These are phyloP conservation scores for Calonectria pseudoreteaudii DNA, from an alignment of 2,329 filamentous ascomycete species.

Conservation along the genomic window DNA sequence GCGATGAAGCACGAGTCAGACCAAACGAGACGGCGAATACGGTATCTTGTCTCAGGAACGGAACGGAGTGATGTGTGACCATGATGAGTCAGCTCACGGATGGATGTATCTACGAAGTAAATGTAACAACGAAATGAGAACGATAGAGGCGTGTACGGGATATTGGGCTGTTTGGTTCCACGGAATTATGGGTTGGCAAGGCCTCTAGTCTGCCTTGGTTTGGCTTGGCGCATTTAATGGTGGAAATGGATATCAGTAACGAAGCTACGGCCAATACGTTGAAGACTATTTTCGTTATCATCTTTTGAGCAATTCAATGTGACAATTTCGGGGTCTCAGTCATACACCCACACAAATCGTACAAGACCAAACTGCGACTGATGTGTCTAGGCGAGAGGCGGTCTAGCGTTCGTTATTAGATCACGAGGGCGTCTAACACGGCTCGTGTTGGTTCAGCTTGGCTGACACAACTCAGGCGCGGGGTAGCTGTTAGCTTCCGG, in stretches of 20 bases:
- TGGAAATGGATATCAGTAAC: constrained; percentile 26
- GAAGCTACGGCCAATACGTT: background rate
- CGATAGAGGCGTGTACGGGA: constrained; percentile 15
- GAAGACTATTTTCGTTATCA: background rate
- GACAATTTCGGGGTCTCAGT: background rate
- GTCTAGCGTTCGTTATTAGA: constrained; percentile 3
- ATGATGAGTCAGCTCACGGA: background rate
- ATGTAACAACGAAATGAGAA: constrained; percentile 10
- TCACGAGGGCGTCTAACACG: constrained; percentile 2
- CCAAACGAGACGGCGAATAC: background rate
- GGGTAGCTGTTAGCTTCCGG: background rate
- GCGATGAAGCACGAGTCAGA: constrained; percentile 1
- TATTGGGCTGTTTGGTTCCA: background rate
- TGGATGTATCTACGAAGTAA: constrained; percentile 14
- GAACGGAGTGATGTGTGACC: background rate
- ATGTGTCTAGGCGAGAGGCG: background rate
- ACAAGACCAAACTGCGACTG: background rate
- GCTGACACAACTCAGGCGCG: constrained; percentile 1
- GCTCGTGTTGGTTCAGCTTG: background rate
- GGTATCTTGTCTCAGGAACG: background rate
- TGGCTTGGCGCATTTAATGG: constrained; percentile 16
- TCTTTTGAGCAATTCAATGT: background rate
- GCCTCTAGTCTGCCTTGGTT: background rate
- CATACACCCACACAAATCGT: background rate
- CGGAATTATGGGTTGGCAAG: background rate